These are phyloP conservation scores for Xylaria nigripes DNA, from an alignment of 495 filamentous ascomycete species.

Conservation along the genomic window DNA sequence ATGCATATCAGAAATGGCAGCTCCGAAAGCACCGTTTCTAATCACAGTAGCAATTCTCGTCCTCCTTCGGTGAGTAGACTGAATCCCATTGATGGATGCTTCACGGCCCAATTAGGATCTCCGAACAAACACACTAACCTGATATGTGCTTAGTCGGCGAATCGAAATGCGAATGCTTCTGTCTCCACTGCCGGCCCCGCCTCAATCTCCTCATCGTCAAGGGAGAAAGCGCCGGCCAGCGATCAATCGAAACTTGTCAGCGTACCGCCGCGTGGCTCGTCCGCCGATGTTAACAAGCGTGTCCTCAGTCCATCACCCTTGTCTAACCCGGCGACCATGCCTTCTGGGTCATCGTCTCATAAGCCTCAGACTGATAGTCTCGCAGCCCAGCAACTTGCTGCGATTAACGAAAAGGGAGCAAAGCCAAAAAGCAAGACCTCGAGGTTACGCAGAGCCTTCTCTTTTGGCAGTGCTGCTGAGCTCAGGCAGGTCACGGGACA, in stretches of 20 bases:
- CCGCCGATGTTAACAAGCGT: conserved; percentile 64
- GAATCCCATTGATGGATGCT: conserved; percentile 7
- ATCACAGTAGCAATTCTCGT: conserved; percentile 35
- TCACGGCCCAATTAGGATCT: conserved; percentile 36
- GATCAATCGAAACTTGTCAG: conserved; percentile 53
- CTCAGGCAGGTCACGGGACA: conserved; percentile 59
- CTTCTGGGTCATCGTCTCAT: conserved; percentile 29
- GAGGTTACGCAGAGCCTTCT: conserved; percentile 86
- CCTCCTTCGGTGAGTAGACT: conserved; percentile 39
- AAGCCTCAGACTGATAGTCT: conserved; percentile 44
- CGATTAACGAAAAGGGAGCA: conserved; percentile 64
- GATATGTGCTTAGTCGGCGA: conserved; percentile 36
- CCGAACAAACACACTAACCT: conserved; percentile 12
- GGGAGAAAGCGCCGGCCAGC: conserved; percentile 32
- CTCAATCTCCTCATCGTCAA: conserved; percentile 30
- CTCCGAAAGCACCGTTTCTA: conserved; percentile 38
- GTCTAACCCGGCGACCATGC: conserved; percentile 70
- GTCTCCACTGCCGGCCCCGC: conserved; percentile 44
- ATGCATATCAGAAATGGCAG: conserved; percentile 30
- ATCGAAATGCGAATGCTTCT: conserved; percentile 37
- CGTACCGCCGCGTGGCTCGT: conserved; percentile 60
- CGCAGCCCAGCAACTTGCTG: conserved; percentile 71
- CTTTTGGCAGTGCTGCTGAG: conserved; percentile 93
- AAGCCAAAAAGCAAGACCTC: conserved; percentile 73
- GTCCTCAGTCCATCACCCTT: conserved; percentile 73